phyloP scores from a whole-genome alignment of 2,329 filamentous ascomycete genomes.

The Stemphylium vesicarium region DNA sequence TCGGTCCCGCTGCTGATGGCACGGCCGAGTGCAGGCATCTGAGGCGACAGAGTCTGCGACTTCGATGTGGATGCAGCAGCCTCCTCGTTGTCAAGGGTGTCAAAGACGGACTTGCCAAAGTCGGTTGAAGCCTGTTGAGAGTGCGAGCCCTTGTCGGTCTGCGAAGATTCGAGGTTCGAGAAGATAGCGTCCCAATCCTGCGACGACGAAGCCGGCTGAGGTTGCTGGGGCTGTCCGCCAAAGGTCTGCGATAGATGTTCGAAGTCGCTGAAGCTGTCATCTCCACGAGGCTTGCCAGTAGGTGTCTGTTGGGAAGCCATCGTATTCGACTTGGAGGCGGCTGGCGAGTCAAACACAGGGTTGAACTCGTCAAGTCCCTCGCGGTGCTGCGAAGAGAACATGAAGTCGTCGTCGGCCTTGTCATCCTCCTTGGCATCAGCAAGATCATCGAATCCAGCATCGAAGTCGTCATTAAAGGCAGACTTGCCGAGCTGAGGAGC shows the following conservation, averaged over 20 bases:
- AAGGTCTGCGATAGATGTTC: conserved; percentile 53
- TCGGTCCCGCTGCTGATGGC: conserved; percentile 75
- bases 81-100: conserved; percentile 44
- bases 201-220: conserved; percentile 50
- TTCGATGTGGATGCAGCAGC: conserved; percentile 40
- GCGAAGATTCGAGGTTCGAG: conserved; percentile 71
- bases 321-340: conserved; percentile 56
- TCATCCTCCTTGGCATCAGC: conserved; percentile 80
- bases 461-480: conserved; percentile 75
- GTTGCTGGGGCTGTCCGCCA: conserved; percentile 47
- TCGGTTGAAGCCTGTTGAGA: conserved; percentile 44
- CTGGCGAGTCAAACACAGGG: conserved; percentile 75
- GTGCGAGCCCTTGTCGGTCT: conserved; percentile 39
- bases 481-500: conserved; percentile 52
- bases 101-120: conserved; percentile 47
- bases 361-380: conserved; percentile 80
- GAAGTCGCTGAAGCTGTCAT: conserved; percentile 59
- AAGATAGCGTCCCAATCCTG: conserved; percentile 98
- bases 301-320: conserved; percentile 53
- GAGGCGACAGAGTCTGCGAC: conserved; percentile 19
- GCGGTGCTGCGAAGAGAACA: conserved; percentile 66
- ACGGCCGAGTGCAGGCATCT: conserved; percentile 63
- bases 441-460: conserved; percentile 81
- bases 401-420: conserved; percentile 79
- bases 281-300: conserved; percentile 45